These are phyloP conservation scores for Rosa hybrid DNA, from an alignment of 331 rosid species.

Conservation along the genomic window DNA sequence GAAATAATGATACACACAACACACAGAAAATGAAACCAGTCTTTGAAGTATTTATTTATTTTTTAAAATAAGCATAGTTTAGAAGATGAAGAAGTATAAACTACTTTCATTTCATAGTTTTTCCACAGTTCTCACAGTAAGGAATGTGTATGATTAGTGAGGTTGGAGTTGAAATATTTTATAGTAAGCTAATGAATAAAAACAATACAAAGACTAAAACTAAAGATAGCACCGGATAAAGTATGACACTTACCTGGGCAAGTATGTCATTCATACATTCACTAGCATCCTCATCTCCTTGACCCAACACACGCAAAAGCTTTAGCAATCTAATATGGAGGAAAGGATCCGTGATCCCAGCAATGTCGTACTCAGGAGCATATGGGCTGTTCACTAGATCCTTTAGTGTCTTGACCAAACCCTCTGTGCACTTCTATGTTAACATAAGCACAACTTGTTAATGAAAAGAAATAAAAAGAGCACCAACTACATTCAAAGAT, in stretches of 20 bases:
- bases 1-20: neutral
- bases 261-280: constrained; percentile 97
- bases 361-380: constrained; percentile 93
- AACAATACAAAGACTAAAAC: constrained; percentile 12
- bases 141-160: neutral
- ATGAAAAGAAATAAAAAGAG: constrained; percentile 6
- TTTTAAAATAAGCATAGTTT: neutral
- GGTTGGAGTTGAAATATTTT: neutral
- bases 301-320: constrained; percentile 90
- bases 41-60: neutral
- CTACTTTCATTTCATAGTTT: neutral
- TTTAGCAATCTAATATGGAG: constrained; percentile 90
- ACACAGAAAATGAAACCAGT: neutral
- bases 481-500: constrained; percentile 18
- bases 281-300: constrained; percentile 91
- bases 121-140: neutral
- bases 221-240: constrained; percentile 17
- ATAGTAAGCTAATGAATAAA: neutral
- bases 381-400: constrained; percentile 92
- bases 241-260: constrained; percentile 78
- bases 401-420: constrained; percentile 81
- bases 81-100: neutral
- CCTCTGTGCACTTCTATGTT: constrained; percentile 84
- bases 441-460: constrained; percentile 30
- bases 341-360: constrained; percentile 98